phyloP scores from a whole-genome alignment of 2,329 filamentous ascomycete species.

The Pseudogymnoascus sp. region DNA sequence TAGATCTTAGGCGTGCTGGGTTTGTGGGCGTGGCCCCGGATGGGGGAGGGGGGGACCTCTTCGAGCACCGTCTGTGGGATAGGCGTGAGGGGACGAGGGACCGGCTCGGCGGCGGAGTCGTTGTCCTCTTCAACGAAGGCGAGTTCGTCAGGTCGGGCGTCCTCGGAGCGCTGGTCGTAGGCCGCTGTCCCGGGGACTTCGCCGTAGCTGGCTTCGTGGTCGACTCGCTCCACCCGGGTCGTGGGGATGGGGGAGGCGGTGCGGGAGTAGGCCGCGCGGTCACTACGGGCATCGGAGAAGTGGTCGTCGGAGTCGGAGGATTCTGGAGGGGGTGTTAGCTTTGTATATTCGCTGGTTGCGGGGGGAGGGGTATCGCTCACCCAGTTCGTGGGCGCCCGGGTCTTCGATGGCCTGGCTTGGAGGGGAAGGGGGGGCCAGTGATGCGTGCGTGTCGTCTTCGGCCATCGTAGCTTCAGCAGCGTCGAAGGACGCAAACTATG shows the following conservation, averaged over 20 bases:
- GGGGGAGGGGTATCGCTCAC: conserved; percentile 32
- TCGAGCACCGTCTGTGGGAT: conserved; percentile 52
- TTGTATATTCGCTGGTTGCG: not conserved
- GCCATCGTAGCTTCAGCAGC: conserved; percentile 19
- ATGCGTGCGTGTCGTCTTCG: conserved; percentile 30
- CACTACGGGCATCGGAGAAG: conserved; percentile 60
- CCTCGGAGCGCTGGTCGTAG: conserved; percentile 46
- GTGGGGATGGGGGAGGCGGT: conserved; percentile 47
- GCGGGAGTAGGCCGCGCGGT: conserved; percentile 34
- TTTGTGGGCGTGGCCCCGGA: conserved; percentile 54
- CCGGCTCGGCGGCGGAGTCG: not conserved
- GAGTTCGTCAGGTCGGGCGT: conserved; percentile 55
- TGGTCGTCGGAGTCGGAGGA: conserved; percentile 61
- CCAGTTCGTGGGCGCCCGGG: conserved; percentile 53
- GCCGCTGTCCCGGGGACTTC: conserved; percentile 56
- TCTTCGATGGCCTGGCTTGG: conserved; percentile 35
- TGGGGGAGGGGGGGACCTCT: conserved; percentile 44
- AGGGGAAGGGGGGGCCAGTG: conserved; percentile 31
- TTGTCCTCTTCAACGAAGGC: conserved; percentile 28
- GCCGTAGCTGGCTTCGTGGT: conserved; percentile 50
- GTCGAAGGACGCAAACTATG: not conserved
- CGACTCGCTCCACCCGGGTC: conserved; percentile 51
- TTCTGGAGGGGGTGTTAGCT: conserved; percentile 28
- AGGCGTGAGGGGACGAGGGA: conserved; percentile 31
- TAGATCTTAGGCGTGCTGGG: conserved; percentile 50